Evolutionary conservation across 345 rosid genomes (phyloP), one percentile per base, ranked within the genome.

Genomic region (Lepidium didymum): DNA sequence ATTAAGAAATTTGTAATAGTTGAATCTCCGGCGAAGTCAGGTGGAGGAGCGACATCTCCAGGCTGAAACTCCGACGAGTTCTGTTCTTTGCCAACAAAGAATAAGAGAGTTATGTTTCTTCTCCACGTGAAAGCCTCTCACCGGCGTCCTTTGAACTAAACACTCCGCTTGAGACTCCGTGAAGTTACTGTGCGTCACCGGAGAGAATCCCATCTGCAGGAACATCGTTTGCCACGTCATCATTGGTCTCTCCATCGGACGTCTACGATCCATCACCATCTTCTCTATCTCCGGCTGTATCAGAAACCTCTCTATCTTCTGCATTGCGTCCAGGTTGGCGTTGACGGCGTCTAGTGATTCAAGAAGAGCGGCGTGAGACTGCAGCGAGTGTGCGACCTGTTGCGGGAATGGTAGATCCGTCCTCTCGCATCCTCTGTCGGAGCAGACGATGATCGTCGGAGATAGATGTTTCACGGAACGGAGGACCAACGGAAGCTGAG

Each of bases 151-250:
- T 71, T 90, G 88, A 45, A 92, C 80, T 74, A 92, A 78, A 62
- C 90, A 87, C 56, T 92, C 96, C 3, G 96, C 98, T 57, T 92
- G 98, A 44, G 91, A 83, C 77, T 92, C 98, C 6, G 91, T 82
- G 75, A 92, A 87, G 72, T 87, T 90, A 65, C 98, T 92, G 67
- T 87, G 87, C 7, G 79, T 47, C 62, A 84, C 66, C 42, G 92
- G 89, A 4, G 82, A 74, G 72, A 92, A 86, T 21, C 96, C 98
- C 15, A 75, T 77, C 27, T 90, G 89, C 56, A 80, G 13, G 64
- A 92, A 87, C 57, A 92, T 68, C 3, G 83, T 77, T 85, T 80
- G 89, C 98, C 96, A 90, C 41, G 81, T 74, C 49, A 84, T 78
- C 77, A 64, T 53, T 5, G 79, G 75, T 63, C 79, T 81, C 23